Evolutionary conservation across 148 eudicot genomes (phyloP).

Genomic region (Hydrangea macrophylla): DNA sequence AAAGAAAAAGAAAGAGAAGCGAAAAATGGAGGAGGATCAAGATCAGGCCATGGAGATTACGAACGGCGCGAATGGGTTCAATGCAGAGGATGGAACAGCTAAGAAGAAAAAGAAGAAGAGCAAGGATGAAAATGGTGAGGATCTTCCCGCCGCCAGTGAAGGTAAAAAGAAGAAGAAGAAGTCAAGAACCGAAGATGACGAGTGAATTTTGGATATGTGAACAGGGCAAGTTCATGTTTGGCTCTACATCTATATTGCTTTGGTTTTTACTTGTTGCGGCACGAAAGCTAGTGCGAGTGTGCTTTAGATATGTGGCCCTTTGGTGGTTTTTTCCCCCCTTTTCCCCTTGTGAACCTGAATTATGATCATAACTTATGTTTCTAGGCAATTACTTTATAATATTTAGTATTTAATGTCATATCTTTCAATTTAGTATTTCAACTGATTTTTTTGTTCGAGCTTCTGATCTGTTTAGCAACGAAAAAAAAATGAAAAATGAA

Average conservation of each 20-base stretch:
- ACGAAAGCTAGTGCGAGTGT: not conserved
- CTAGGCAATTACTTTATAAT: not conserved
- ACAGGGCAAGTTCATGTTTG: not conserved
- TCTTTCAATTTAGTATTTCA: no score
- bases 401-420: not conserved
- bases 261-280: not conserved
- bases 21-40: constrained; percentile 32
- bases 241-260: not conserved
- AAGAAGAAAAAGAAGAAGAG: constrained; percentile 68
- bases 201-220: constrained; percentile 2
- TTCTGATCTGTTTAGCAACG: no score
- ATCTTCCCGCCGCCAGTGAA: constrained; percentile 35
- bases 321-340: not conserved
- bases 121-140: constrained; percentile 34
- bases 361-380: not conserved
- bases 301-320: not conserved
- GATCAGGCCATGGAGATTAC: constrained; percentile 28
- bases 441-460: no score
- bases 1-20: constrained; percentile 66
- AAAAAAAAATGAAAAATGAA: no score
- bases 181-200: constrained; percentile 32
- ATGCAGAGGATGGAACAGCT: constrained; percentile 27
- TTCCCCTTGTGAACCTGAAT: not conserved
- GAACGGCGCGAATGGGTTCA: constrained; percentile 17
- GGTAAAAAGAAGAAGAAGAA: constrained; percentile 73